These are phyloP conservation scores for Agrocybe pediades DNA, from an alignment of 768 basidiomycete species.

Conservation along the genomic window DNA sequence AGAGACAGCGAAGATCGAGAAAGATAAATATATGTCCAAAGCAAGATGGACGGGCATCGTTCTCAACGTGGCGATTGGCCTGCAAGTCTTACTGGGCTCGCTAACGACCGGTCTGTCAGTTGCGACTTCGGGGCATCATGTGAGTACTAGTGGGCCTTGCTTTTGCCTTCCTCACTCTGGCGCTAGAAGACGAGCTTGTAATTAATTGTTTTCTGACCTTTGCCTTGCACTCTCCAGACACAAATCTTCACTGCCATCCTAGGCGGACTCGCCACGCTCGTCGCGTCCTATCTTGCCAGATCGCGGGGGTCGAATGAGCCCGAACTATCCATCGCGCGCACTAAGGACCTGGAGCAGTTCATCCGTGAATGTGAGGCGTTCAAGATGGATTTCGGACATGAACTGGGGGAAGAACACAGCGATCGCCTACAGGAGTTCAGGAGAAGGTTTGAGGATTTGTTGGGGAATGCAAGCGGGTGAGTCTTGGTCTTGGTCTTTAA, in stretches of 20 bases:
- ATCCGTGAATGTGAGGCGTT: conserved; percentile 63
- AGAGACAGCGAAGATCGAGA: conserved; percentile 1
- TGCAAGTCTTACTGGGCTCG: conserved; percentile 67
- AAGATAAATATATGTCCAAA: conserved; percentile 7
- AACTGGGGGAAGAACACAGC: conserved; percentile 35
- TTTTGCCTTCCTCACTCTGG: no score
- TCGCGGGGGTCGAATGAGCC: conserved; percentile 74
- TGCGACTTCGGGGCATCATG: conserved; percentile 5
- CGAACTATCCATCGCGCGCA: conserved; percentile 55
- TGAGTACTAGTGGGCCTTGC: no score
- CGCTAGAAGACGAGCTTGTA: no score
- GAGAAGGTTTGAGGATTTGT: conserved; percentile 27
- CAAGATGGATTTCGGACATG: conserved; percentile 55
- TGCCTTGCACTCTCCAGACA: no score
- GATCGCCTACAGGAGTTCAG: conserved; percentile 24
- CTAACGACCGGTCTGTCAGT: conserved; percentile 66
- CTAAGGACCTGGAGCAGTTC: conserved; percentile 66
- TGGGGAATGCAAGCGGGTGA: conserved; percentile 29
- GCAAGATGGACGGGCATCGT: conserved; percentile 13
- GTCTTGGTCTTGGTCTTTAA: neutral
- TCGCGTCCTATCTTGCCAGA: conserved; percentile 73
- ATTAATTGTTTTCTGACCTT: no score
- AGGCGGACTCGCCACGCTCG: conserved; percentile 67
- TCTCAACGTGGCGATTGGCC: conserved; percentile 52
- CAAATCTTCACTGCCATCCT: neutral